These are phyloP conservation scores for Penicillium sp. DNA, from an alignment of 2,329 filamentous ascomycete genomes.

Conservation along the genomic window DNA sequence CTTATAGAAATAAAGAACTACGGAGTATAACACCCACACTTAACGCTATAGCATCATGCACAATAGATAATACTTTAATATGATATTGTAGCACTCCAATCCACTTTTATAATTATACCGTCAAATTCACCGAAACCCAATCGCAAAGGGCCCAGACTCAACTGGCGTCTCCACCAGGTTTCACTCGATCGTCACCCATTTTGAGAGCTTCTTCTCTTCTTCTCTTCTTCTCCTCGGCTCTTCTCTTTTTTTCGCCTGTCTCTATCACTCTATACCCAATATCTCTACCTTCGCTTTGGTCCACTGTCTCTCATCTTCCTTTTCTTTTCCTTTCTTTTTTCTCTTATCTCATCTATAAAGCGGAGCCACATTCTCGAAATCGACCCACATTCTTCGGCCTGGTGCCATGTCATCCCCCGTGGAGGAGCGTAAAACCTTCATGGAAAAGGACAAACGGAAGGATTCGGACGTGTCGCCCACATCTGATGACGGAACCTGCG, in stretches of 20 bases:
- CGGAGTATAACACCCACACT: no score
- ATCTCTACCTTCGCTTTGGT: neutral
- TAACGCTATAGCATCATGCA: neutral
- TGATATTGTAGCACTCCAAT: no score
- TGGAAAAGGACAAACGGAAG: constrained; percentile 27
- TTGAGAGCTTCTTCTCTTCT: neutral
- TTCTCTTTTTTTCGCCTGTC: neutral
- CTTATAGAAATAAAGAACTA: neutral
- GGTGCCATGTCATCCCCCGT: constrained; percentile 40
- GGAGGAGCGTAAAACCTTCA: constrained; percentile 30
- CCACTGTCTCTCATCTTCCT: neutral
- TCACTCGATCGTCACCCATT: neutral
- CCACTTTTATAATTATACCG: no score
- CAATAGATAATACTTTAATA: no score
- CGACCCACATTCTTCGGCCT: constrained; percentile 22
- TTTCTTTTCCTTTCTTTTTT: constrained; percentile 1
- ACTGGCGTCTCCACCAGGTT: constrained; percentile 16
- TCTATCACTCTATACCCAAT: neutral
- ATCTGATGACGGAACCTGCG: constrained; percentile 36
- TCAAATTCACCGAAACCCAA: no score
- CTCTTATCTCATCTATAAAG: neutral
- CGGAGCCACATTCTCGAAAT: constrained; percentile 1
- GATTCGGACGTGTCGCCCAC: constrained; percentile 26
- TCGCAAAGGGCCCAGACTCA: no score
- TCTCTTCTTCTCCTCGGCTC: neutral